Evolutionary conservation across 768 basidiomycete genomes (phyloP).

Genomic region (Tylopilus balloui): DNA sequence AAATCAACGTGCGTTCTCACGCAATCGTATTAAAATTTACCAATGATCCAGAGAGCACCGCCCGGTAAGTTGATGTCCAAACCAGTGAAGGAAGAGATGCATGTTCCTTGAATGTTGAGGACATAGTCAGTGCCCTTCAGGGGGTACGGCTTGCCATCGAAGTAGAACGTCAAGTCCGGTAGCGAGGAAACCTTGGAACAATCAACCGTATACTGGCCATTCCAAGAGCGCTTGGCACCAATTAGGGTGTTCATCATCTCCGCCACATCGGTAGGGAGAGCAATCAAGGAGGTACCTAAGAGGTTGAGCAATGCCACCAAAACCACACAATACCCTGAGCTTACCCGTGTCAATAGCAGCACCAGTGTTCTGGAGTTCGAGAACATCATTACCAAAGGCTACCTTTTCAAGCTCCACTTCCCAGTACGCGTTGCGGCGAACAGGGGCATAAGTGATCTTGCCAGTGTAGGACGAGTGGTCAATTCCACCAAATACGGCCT

Average conservation of each 20-base stretch:
- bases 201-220: constrained; percentile 90
- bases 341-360: constrained; percentile 87
- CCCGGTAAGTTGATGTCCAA: constrained; percentile 84
- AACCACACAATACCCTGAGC: constrained; percentile 9
- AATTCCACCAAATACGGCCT: constrained; percentile 88
- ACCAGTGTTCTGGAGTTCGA: constrained; percentile 91
- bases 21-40: constrained; percentile 36
- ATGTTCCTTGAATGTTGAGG: constrained; percentile 85
- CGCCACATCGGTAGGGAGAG: constrained; percentile 87
- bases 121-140: constrained; percentile 86
- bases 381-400: constrained; percentile 75
- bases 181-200: constrained; percentile 81
- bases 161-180: constrained; percentile 80
- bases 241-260: constrained; percentile 97
- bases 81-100: constrained; percentile 90
- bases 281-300: constrained; percentile 88
- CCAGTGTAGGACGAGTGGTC: constrained; percentile 76
- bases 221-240: constrained; percentile 92
- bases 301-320: constrained; percentile 3
- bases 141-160: constrained; percentile 74
- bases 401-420: constrained; percentile 93
- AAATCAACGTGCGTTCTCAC: constrained; percentile 6
- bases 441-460: constrained; percentile 78
- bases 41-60: constrained; percentile 84
- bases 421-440: constrained; percentile 96